Percentiles rank a stretch among this genome's conserved stretches.
phyloP scores from a whole-genome alignment of 768 basidiomycete species.

The Suillus cothurnatus region DNA sequence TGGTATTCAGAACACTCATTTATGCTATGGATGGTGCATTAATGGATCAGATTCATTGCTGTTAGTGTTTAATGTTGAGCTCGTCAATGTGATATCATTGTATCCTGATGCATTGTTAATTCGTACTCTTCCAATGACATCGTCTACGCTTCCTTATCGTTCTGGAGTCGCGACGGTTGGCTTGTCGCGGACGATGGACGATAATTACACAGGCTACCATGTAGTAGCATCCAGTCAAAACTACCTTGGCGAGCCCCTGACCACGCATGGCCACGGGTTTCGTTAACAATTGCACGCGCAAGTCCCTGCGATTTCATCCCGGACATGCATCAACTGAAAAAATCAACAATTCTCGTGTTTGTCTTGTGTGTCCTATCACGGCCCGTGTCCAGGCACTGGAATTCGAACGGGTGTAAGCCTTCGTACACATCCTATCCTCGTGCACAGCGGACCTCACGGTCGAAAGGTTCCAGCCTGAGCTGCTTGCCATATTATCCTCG shows the following conservation, averaged over 20 bases:
- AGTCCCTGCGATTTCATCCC: background rate
- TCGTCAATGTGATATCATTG: conserved; percentile 40
- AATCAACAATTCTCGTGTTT: background rate
- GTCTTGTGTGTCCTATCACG: background rate
- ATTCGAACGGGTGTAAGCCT: background rate
- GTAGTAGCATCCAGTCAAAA: background rate
- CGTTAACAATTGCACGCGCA: background rate
- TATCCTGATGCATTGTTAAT: conserved; percentile 48
- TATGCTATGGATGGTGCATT: conserved; percentile 9
- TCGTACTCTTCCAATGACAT: conserved; percentile 56
- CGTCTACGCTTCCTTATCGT: conserved; percentile 21
- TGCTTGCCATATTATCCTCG: background rate
- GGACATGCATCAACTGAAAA: background rate
- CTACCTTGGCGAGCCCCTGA: background rate
- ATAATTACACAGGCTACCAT: background rate
- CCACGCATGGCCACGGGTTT: background rate
- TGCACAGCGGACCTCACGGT: background rate
- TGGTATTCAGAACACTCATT: conserved; percentile 10
- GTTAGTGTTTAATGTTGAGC: conserved; percentile 24
- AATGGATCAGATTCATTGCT: conserved; percentile 27
- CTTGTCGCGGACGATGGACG: background rate
- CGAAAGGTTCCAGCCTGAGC: background rate
- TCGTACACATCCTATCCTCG: background rate
- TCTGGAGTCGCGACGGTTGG: background rate
- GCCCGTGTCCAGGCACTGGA: background rate